These are phyloP conservation scores for Annulohypoxylon bovei DNA, from an alignment of 495 filamentous ascomycete species.

Conservation along the genomic window DNA sequence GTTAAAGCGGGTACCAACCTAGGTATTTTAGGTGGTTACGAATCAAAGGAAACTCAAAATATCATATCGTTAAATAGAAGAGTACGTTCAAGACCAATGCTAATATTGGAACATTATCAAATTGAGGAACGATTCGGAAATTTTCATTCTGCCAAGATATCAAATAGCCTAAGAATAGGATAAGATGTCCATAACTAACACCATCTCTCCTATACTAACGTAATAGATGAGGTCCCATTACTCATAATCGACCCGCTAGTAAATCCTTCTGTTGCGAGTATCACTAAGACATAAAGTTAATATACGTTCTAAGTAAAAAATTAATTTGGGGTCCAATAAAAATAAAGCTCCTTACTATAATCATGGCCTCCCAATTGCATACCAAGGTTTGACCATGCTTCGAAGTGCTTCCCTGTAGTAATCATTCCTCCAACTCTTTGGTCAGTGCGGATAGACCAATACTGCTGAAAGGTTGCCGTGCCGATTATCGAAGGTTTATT, in stretches of 20 bases:
- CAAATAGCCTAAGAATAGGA: not conserved
- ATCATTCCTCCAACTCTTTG: constrained; percentile 65
- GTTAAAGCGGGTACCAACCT: too few species aligned
- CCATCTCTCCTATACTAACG: constrained; percentile 25
- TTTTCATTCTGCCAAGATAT: not conserved
- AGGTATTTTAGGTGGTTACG: too few species aligned
- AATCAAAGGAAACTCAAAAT: too few species aligned
- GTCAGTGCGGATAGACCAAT: constrained; percentile 65
- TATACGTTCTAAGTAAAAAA: not conserved
- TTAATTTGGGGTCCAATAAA: not conserved
- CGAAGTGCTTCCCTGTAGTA: constrained; percentile 63
- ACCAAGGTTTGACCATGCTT: constrained; percentile 61
- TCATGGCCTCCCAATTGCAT: constrained; percentile 63
- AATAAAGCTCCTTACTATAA: constrained; percentile 50
- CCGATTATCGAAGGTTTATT: constrained; percentile 69
- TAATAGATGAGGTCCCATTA: constrained; percentile 36
- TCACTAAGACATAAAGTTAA: constrained; percentile 47
- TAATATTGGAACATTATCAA: not conserved
- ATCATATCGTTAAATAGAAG: too few species aligned
- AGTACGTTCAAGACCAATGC: not conserved
- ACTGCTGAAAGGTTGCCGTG: constrained; percentile 70
- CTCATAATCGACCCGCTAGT: constrained; percentile 45
- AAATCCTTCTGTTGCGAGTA: constrained; percentile 68
- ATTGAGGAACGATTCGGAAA: not conserved
- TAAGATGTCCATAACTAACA: not conserved